Conservation (phyloP, 805 yeast genomes). For the Suhomyces emberorum region DNA sequence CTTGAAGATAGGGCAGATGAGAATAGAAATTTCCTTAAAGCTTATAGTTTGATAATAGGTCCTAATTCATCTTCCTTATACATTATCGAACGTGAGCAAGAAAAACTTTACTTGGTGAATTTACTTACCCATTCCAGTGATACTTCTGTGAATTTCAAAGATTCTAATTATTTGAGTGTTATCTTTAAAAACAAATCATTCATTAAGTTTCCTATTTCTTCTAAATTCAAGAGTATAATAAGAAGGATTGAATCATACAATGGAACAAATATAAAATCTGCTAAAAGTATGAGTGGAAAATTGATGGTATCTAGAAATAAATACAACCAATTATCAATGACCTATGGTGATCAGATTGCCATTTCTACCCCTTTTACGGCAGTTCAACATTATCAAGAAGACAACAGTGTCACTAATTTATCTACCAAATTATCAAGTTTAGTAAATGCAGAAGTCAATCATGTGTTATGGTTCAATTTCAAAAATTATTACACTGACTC, state of each 20-base stretch:
- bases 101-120: constrained; percentile 20
- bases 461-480: constrained; percentile 40
- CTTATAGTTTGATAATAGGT: constrained; percentile 21
- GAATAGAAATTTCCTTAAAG: constrained; percentile 21
- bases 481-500: constrained; percentile 29
- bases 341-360: constrained; percentile 26
- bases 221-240: constrained; percentile 27
- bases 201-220: constrained; percentile 28
- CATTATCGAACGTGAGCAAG: constrained; percentile 14
- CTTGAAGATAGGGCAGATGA: constrained; percentile 13
- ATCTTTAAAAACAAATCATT: constrained; percentile 17
- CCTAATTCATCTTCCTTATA: constrained; percentile 22
- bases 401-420: background rate
- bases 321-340: constrained; percentile 25
- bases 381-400: background rate
- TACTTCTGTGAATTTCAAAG: constrained; percentile 18
- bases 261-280: constrained; percentile 14
- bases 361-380: constrained; percentile 27
- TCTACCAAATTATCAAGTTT: constrained; percentile 4
- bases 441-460: constrained; percentile 23
- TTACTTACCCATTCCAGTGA: constrained; percentile 12
- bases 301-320: constrained; percentile 21
- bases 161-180: constrained; percentile 25
- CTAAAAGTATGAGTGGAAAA: constrained; percentile 18
- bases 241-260: constrained; percentile 18